phyloP scores from a whole-genome alignment of 1,284 basidiomycete species.

The Rhodotorula sp. region DNA sequence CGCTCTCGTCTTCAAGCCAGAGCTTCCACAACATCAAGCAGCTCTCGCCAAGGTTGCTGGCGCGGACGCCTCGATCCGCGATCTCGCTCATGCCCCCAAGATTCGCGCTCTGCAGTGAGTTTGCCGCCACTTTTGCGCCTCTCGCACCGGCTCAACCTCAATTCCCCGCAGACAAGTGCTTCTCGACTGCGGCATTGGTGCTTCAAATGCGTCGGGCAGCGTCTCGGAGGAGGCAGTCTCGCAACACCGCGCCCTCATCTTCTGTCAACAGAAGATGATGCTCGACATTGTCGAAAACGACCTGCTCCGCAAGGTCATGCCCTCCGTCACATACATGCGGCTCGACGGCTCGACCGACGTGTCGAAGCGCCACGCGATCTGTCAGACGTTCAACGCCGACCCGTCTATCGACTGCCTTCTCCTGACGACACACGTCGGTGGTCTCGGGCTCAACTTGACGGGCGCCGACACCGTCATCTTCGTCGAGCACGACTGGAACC shows the following conservation, averaged over 20 bases:
- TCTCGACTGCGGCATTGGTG: slow-evolving; percentile 89
- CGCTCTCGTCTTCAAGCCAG: slow-evolving; percentile 74
- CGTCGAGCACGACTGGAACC: slow-evolving; percentile 99
- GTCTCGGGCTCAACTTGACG: slow-evolving; percentile 91
- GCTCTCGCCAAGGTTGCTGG: slow-evolving; percentile 58
- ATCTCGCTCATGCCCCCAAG: slow-evolving; percentile 91
- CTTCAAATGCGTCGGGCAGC: slow-evolving; percentile 53
- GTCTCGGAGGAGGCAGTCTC: slow-evolving; percentile 47
- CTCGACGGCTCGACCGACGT: slow-evolving; percentile 88
- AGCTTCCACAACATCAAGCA: slow-evolving; percentile 58
- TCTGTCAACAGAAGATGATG: slow-evolving; percentile 99
- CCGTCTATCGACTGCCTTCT: slow-evolving; percentile 96
- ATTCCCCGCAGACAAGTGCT: slow-evolving; percentile 71
- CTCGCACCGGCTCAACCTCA: not conserved
- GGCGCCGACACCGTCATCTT: slow-evolving; percentile 99
- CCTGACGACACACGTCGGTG: slow-evolving; percentile 95
- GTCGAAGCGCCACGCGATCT: slow-evolving; percentile 87
- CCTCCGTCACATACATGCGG: slow-evolving; percentile 95
- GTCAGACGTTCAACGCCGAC: slow-evolving; percentile 97
- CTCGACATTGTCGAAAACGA: slow-evolving; percentile 95
- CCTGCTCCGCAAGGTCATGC: slow-evolving; percentile 88
- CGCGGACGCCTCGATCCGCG: slow-evolving; percentile 55
- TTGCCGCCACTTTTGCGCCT: slow-evolving; percentile 3
- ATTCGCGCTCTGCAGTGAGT: slow-evolving; percentile 80
- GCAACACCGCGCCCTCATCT: slow-evolving; percentile 96